phyloP scores from a whole-genome alignment of 345 rosid genomes.

The Bretschneidera sinensis region DNA sequence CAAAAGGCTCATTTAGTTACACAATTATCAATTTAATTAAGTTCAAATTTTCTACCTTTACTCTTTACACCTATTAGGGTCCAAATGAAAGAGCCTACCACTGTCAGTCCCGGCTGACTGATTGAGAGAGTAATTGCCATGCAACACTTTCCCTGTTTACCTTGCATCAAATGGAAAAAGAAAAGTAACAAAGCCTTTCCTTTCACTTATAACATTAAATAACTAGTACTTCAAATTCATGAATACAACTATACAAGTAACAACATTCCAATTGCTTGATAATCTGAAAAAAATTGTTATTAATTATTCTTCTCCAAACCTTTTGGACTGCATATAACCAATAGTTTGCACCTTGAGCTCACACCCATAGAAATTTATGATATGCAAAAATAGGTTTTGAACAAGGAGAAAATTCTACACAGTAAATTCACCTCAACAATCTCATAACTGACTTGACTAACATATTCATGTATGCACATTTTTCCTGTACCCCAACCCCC shows the following conservation, averaged over 20 bases:
- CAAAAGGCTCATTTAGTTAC: too few relatives aligned
- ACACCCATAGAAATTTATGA: background rate
- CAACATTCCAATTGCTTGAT: background rate
- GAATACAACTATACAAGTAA: background rate
- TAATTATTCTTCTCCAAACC: background rate
- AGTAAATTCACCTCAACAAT: conserved; percentile 13
- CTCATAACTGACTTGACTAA: conserved; percentile 18
- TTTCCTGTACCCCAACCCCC: conserved; percentile 23
- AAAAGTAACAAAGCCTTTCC: too few relatives aligned
- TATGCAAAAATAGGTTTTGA: background rate
- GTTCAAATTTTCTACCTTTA: too few relatives aligned
- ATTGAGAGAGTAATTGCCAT: too few relatives aligned
- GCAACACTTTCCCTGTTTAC: too few relatives aligned
- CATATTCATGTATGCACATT: conserved; percentile 27
- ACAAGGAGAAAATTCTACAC: conserved; percentile 1
- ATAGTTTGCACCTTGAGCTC: background rate
- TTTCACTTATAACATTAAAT: too few relatives aligned
- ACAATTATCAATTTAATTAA: too few relatives aligned
- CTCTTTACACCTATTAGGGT: too few relatives aligned
- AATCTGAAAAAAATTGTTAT: background rate
- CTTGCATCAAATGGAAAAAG: too few relatives aligned
- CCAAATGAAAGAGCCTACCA: too few relatives aligned
- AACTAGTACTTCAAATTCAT: too few relatives aligned
- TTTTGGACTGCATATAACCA: background rate
- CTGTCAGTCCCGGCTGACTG: too few relatives aligned